Evolutionary conservation across 192 early-diverging fungal species (phyloP), one percentile per base, ranked within the genome.

Genomic region (Radiomyces spectabilis): DNA sequence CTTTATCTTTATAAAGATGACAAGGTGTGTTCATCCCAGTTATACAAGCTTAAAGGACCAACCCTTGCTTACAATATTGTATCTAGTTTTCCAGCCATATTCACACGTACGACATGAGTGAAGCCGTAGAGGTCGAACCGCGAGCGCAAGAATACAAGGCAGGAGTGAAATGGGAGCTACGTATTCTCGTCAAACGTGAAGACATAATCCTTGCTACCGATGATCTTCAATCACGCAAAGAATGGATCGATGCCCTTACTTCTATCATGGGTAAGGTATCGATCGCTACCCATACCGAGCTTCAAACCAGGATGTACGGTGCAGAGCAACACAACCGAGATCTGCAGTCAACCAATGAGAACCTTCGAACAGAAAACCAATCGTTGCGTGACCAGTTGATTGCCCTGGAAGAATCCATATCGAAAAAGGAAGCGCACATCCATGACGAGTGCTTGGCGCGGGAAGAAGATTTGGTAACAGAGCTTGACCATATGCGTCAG

Each of bases 1-100:
- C 30, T 78, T 26, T 72, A 68, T 16, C 48, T 78, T 4, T 78
- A 72, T 57, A 74, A 75, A 25, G 76, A 78, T 56, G 71, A 74
- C 18, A 74, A 78, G 64, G 76, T 78, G 68, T 41, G 51, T 24
- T 3, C 8, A 22, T 9, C 1, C 29, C 2, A 34, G 24, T 24
- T 13, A 42, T 16, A 60, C 7, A 2, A 35, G 2, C 9, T n/a
- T n/a, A n/a, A n/a, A n/a, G n/a, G n/a, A n/a, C n/a, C n/a, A n/a
- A n/a, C n/a, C n/a, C n/a, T n/a, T n/a, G n/a, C n/a, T n/a, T n/a
- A n/a, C n/a, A n/a, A n/a, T n/a, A n/a, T n/a, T 43, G 2, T 51
- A 1, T 38, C 16, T 48, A 77, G 72, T 61, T 65, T 8, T 10
- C 66, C 9, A 63, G 55, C 45, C 71, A 73, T 25, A 67, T 71